phyloP scores from a whole-genome alignment of 257 asterid genomes.

The Capsicum rhomboideum region DNA sequence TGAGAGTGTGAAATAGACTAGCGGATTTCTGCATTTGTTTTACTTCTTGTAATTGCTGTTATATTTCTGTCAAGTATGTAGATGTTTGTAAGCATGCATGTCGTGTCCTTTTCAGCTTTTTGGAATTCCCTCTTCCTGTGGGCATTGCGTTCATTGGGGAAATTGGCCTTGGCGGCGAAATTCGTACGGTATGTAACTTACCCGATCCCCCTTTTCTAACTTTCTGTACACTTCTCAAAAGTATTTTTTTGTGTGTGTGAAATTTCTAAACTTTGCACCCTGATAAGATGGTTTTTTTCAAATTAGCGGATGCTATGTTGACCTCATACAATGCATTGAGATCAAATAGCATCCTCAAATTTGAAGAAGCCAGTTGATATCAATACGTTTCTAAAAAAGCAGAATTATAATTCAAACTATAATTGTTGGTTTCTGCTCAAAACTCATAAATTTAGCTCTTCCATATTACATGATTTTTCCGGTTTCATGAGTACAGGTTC shows the following conservation, averaged over 20 bases:
- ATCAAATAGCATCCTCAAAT: background rate
- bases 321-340: background rate
- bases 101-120: constrained; percentile 47
- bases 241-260: background rate
- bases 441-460: background rate
- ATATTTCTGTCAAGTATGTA: background rate
- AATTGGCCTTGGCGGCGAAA: constrained; percentile 90
- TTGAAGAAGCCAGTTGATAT: background rate
- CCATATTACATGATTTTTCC: background rate
- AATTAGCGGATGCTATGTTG: background rate
- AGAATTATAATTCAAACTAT: background rate
- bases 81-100: background rate
- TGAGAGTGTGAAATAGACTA: background rate
- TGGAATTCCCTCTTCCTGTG: constrained; percentile 81
- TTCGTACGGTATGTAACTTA: constrained; percentile 53
- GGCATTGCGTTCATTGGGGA: constrained; percentile 88
- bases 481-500: no score
- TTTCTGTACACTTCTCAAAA: no score
- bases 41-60: background rate
- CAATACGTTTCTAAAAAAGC: background rate
- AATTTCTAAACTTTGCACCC: background rate
- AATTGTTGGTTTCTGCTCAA: background rate
- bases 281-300: background rate
- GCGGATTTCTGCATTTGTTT: background rate
- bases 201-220: no score